phyloP scores from a whole-genome alignment of 1,284 basidiomycete species.

The Schizopora paradoxa region DNA sequence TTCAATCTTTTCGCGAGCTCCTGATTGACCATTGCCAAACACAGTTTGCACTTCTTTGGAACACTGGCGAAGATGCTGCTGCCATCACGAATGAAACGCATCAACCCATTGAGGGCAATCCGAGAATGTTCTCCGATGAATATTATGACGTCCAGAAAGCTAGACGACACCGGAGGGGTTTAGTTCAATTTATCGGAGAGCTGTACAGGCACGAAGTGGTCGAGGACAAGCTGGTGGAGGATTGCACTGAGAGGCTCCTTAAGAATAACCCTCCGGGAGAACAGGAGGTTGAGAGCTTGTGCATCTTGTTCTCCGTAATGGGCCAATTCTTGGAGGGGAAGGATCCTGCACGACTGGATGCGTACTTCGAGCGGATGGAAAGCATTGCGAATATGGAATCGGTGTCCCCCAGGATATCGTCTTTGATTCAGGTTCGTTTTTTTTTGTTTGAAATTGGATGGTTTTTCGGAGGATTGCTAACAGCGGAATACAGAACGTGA shows the following conservation, averaged over 20 bases:
- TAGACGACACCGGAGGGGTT: conserved; percentile 93
- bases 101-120: too few species aligned
- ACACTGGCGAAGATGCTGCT: conserved; percentile 41
- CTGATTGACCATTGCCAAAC: conserved; percentile 65
- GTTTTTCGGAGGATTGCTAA: conserved; percentile 13
- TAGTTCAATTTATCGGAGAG: conserved; percentile 97
- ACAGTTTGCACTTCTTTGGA: conserved; percentile 61
- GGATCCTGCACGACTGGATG: conserved; percentile 83
- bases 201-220: conserved; percentile 96
- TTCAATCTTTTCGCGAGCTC: conserved; percentile 67
- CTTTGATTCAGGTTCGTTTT: conserved; percentile 82
- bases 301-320: conserved; percentile 88
- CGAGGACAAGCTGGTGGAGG: conserved; percentile 92
- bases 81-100: too few species aligned
- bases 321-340: conserved; percentile 79
- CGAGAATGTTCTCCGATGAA: conserved; percentile 94
- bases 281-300: conserved; percentile 95
- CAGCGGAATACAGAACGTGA: conserved; percentile 58
- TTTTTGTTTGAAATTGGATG: too few species aligned
- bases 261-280: conserved; percentile 93
- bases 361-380: conserved; percentile 90
- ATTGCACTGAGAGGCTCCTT: conserved; percentile 92
- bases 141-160: conserved; percentile 97
- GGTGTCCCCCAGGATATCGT: conserved; percentile 84
- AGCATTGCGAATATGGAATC: conserved; percentile 69